Percentiles rank a stretch among this genome's conserved stretches.
Conservation (phyloP, 2,329 filamentous ascomycete genomes). For the Cladosporium sp. region DNA sequence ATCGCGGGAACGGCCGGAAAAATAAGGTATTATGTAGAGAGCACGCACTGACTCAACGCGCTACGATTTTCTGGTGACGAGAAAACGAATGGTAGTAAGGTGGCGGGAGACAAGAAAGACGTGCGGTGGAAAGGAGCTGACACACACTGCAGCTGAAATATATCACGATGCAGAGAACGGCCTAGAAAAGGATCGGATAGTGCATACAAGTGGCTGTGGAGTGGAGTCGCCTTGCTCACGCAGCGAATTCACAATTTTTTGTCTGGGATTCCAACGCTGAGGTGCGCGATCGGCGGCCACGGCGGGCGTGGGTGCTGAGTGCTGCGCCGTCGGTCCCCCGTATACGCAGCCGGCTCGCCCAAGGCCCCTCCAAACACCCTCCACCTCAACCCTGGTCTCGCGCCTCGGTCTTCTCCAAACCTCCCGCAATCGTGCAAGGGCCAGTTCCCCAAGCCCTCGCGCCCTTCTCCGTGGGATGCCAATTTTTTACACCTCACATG, state of each 20-base stretch:
- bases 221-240: slow-evolving; percentile 9
- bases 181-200: slow-evolving; percentile 7
- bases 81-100: background rate
- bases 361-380: background rate
- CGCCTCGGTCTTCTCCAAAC: background rate
- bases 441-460: background rate
- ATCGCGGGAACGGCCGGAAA: background rate
- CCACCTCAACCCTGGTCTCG: slow-evolving; percentile 2
- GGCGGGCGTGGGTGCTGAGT: background rate
- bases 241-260: slow-evolving; percentile 9
- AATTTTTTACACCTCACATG: slow-evolving; percentile 7
- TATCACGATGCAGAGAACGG: slow-evolving; percentile 3
- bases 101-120: background rate
- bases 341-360: background rate
- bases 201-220: slow-evolving; percentile 1
- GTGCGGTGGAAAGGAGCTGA: background rate
- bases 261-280: background rate
- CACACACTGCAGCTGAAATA: background rate
- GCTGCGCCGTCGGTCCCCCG: background rate
- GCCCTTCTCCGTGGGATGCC: background rate
- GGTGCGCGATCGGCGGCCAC: slow-evolving; percentile 7
- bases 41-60: slow-evolving; percentile 4
- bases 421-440: background rate
- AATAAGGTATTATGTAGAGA: background rate
- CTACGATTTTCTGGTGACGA: slow-evolving; percentile 2